Evolutionary conservation across 1,284 basidiomycete species (phyloP), one percentile per base, ranked within the genome.

Genomic region (Erythrobasidium hasegawianum): DNA sequence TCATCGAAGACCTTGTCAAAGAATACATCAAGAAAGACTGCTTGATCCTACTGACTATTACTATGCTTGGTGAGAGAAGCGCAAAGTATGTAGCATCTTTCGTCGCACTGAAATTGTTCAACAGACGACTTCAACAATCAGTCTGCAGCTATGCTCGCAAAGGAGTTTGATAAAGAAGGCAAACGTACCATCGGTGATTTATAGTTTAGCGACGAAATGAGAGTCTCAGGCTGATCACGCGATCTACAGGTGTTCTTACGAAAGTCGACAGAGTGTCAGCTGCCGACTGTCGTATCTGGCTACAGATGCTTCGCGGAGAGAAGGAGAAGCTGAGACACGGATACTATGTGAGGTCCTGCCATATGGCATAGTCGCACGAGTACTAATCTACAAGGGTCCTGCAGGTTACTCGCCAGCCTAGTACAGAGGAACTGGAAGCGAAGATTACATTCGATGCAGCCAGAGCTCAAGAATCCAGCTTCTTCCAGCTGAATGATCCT

Each of bases 81-180:
- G n/a, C n/a, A n/a, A n/a, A n/a, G n/a, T n/a, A n/a, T n/a, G n/a
- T n/a, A n/a, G n/a, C n/a, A n/a, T n/a, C n/a, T n/a, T n/a, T n/a
- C n/a, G n/a, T n/a, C n/a, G n/a, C n/a, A n/a, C 13, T 22, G 38
- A 27, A 18, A 24, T n/a, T 45, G 18, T 47, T 57, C 33, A 20
- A 3, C 68, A 88, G 87, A 85, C 68, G 87, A 89, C 61, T 85
- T 85, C n/a, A 84, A 88, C 68, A 88, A 87, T 50, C 87, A 89
- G 74, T 84, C 83, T 0, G 86, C 86, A 0, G 82, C 84, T 57
- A 76, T 80, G 20, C 77, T 88, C 0, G 83, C 86, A 0, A 84
- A 83, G 59, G 64, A 79, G 3, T 75, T 82, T 50, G 87, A 88
- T 71, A 82, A 82, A 0, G 76, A 81, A 0, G 86, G 87, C 0